Percentiles rank a stretch among this genome's conserved stretches.
Evolutionary conservation across 2,329 filamentous ascomycete genomes (phyloP).

Genomic region (Berkeleyomyces rouxiae): DNA sequence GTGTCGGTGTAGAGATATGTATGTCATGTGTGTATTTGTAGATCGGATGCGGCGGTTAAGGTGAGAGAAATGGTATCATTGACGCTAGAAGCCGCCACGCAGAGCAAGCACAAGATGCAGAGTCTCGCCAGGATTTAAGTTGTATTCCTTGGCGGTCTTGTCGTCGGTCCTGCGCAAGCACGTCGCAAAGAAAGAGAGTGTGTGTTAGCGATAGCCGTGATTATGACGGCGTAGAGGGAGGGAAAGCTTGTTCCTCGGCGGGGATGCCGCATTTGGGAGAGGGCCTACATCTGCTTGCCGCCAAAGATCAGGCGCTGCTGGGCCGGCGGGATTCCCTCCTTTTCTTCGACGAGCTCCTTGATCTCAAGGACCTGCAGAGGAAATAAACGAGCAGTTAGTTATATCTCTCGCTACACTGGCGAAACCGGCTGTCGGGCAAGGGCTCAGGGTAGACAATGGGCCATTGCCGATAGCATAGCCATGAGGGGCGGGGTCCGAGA

Average conservation of each 20-base stretch:
- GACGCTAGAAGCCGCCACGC: constrained; percentile 48
- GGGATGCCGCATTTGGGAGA: background rate
- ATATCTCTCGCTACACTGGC: background rate
- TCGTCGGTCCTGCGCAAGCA: constrained; percentile 60
- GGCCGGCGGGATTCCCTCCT: constrained; percentile 92
- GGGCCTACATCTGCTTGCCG: constrained; percentile 80
- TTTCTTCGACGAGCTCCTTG: constrained; percentile 98
- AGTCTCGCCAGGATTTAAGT: constrained; percentile 79
- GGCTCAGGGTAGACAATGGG: background rate
- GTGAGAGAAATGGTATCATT: background rate
- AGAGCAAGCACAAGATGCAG: constrained; percentile 91
- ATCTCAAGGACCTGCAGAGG: constrained; percentile 64
- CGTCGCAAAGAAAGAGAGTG: background rate
- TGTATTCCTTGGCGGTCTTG: constrained; percentile 81
- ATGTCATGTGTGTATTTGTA: background rate
- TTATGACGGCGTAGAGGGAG: background rate
- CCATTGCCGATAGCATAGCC: background rate
- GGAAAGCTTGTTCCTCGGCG: background rate
- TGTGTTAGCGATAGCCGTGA: background rate
- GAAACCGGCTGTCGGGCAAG: background rate
- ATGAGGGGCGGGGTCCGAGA: background rate
- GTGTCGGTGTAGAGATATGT: background rate
- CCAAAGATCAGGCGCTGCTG: constrained; percentile 94
- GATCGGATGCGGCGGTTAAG: background rate
- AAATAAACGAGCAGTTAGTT: background rate